A percentile compares a stretch with the other conserved stretches of the same genome.
Evolutionary conservation across 31 red algal species (phyloP).

Genomic region (Asparagopsis taxiformis): DNA sequence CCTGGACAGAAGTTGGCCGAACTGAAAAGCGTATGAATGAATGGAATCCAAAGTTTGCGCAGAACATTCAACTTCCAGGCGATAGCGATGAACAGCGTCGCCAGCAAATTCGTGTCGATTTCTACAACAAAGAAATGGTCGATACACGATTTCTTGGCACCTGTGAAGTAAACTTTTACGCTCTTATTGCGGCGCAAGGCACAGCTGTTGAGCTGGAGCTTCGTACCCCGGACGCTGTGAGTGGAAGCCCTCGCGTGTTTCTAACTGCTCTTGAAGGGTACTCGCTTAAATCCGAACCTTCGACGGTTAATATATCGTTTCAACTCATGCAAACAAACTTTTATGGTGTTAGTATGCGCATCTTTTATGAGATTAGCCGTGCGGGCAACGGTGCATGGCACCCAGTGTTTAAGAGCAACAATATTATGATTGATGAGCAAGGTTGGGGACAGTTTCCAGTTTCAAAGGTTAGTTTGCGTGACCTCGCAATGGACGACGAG

Average conservation of each 20-base stretch:
- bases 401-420: conserved; percentile 41
- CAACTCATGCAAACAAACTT: conserved; percentile 53
- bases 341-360: conserved; percentile 46
- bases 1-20: conserved; percentile 38
- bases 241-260: conserved; percentile 38
- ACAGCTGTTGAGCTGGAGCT: conserved; percentile 52
- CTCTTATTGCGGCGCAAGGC: conserved; percentile 31
- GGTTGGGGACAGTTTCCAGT: conserved; percentile 51
- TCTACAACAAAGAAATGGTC: conserved; percentile 41
- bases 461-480: conserved; percentile 27
- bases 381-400: conserved; percentile 33
- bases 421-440: conserved; percentile 35
- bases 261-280: conserved; percentile 37
- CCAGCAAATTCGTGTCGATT: conserved; percentile 36
- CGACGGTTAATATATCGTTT: conserved; percentile 20
- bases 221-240: conserved; percentile 19
- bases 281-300: conserved; percentile 1
- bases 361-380: conserved; percentile 45
- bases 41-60: conserved; percentile 48
- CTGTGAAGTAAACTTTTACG: conserved; percentile 37
- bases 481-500: conserved; percentile 40
- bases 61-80: conserved; percentile 17
- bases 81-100: conserved; percentile 54
- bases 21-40: conserved; percentile 49
- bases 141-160: conserved; percentile 41